phyloP scores from a whole-genome alignment of 306 rosid species.

The Dryas drummondii region DNA sequence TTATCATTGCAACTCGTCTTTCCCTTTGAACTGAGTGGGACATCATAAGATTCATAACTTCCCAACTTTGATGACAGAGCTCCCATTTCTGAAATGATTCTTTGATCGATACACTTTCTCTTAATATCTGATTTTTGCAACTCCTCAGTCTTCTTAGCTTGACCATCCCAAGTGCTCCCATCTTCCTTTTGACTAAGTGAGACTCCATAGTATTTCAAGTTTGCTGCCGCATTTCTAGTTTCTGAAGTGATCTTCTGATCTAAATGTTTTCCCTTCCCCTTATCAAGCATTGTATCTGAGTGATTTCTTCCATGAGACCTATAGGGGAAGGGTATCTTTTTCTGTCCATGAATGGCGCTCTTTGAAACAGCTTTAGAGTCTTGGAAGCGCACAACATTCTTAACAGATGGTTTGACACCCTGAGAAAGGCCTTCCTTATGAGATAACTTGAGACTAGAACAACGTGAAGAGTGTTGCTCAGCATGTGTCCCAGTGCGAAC shows the following conservation, averaged over 20 bases:
- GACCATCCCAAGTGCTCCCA: slow-evolving; percentile 22
- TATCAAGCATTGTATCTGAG: slow-evolving; percentile 38
- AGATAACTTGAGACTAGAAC: slow-evolving; percentile 39
- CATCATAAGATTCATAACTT: slow-evolving; percentile 33
- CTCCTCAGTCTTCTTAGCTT: slow-evolving; percentile 38
- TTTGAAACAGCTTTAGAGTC: slow-evolving; percentile 41
- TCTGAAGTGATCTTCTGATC: slow-evolving; percentile 34
- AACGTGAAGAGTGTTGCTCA: slow-evolving; percentile 25
- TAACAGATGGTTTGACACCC: slow-evolving; percentile 33
- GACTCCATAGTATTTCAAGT: slow-evolving; percentile 29
- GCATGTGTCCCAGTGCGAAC: slow-evolving; percentile 28
- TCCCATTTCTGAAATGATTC: slow-evolving; percentile 29
- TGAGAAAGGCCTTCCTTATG: slow-evolving; percentile 32
- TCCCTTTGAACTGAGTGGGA: slow-evolving; percentile 35
- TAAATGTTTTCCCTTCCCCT: slow-evolving; percentile 33
- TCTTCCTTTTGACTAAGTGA: slow-evolving; percentile 37
- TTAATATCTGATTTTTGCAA: slow-evolving; percentile 35
- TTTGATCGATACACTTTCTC: slow-evolving; percentile 44
- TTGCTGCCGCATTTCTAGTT: slow-evolving; percentile 34
- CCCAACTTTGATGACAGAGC: slow-evolving; percentile 32
- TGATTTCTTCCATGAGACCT: slow-evolving; percentile 38
- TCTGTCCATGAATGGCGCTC: slow-evolving; percentile 39
- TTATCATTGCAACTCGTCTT: slow-evolving; percentile 29
- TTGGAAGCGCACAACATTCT: slow-evolving; percentile 34
- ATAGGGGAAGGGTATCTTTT: slow-evolving; percentile 29